Evolutionary conservation across 345 rosid genomes (phyloP), one percentile per base, ranked within the genome.

Genomic region (Hibiscus tridactylites): DNA sequence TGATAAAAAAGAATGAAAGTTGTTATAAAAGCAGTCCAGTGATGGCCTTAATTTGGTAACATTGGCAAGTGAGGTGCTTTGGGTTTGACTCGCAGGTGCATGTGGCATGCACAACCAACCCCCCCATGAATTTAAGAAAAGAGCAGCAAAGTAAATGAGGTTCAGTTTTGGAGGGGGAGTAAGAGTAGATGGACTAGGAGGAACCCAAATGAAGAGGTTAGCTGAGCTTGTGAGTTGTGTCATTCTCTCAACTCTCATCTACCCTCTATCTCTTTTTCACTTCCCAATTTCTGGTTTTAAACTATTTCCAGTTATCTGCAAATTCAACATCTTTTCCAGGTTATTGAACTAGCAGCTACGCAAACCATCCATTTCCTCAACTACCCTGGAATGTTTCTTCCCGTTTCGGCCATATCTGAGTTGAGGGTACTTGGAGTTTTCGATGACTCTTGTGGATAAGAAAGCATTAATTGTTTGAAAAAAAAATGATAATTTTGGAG

Each of bases 71-170:
- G 71, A 29, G 44, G 11, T 26, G 59, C 42, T 67, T 28, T 67
- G 85, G 78, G 85, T 70, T 29, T 50, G 56, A 50, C 56, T 50
- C 19, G 35, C 77, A 21, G 85, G 76, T 61, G 78, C 79, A 77
- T 69, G 77, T 63, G 77, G 70, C 16, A 50, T 46, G 50, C 65
- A 50, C 79, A 76, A 72, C 82, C 76, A 16, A 53, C 26, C 58
- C 16, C 66, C 42, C 16, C 68, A n/a, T 8, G 13, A 9, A 61
- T 33, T 61, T 61, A 56, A 21, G 29, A 57, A 6, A 10, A 2
- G 28, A 13, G 8, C 3, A 19, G 26, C 44, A 39, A 39, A 39
- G 44, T 39, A 39, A 7, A 49, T 7, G 12, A 3, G 15, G 28
- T 21, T 12, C 19, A 29, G 57, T 67, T 67, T 16, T 7, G 0